Conservation (phyloP, 768 basidiomycete species). For the Strobilomyces confusus region DNA sequence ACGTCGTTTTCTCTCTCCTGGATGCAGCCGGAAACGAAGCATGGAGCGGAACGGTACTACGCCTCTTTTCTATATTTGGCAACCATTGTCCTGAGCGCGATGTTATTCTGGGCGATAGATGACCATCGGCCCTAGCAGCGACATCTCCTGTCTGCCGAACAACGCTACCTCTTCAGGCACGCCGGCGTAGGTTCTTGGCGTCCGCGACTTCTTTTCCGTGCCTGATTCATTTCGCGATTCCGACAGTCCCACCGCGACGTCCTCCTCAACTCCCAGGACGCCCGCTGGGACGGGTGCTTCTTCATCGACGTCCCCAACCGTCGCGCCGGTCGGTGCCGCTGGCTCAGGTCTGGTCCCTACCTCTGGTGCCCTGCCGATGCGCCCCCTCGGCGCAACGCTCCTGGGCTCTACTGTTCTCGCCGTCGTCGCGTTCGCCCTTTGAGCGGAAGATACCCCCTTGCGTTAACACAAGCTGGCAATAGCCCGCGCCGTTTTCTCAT, state of each 20-base stretch:
- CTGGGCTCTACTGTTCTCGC: conserved; percentile 20
- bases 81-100: background rate
- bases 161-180: conserved; percentile 10
- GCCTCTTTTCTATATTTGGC: conserved; percentile 20
- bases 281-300: background rate
- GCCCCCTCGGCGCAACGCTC: conserved; percentile 23
- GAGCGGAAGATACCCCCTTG: conserved; percentile 9
- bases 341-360: conserved; percentile 27
- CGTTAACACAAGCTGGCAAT: conserved; percentile 30
- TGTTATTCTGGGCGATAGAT: conserved; percentile 25
- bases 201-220: background rate
- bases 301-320: conserved; percentile 14
- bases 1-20: conserved; percentile 49
- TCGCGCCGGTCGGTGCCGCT: conserved; percentile 31
- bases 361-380: conserved; percentile 25
- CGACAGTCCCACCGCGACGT: conserved; percentile 1
- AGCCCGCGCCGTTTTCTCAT: conserved; percentile 19
- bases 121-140: conserved; percentile 32
- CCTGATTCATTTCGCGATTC: conserved; percentile 4
- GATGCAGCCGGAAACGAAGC: conserved; percentile 56
- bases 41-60: conserved; percentile 61
- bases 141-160: conserved; percentile 36
- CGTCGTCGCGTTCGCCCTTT: conserved; percentile 23
- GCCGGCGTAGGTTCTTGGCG: background rate
- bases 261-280: background rate